phyloP scores from a whole-genome alignment of 2,329 filamentous ascomycete species.

The Paecilomyces sp. region DNA sequence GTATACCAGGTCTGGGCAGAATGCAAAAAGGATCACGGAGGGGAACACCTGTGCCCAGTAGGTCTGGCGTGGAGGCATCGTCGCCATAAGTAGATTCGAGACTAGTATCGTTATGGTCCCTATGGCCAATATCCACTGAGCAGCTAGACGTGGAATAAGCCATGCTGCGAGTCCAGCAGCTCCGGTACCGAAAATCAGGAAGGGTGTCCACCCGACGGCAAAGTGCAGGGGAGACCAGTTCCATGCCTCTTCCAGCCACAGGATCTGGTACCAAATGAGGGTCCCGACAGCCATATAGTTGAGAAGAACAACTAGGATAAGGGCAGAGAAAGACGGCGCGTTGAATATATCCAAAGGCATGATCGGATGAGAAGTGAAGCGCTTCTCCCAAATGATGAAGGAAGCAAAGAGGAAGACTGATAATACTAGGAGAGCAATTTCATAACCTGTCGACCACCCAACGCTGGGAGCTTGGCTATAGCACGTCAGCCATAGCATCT shows the following conservation, averaged over 20 bases:
- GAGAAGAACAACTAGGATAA: slow-evolving; percentile 39
- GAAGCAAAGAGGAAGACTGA: slow-evolving; percentile 26
- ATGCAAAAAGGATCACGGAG: slow-evolving; percentile 24
- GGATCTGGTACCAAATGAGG: slow-evolving; percentile 41
- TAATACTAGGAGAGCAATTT: slow-evolving; percentile 31
- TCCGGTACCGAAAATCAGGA: slow-evolving; percentile 30
- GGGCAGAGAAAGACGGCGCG: slow-evolving; percentile 36
- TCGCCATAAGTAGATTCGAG: slow-evolving; percentile 33
- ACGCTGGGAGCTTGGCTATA: slow-evolving; percentile 36
- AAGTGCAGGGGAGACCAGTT: slow-evolving; percentile 33
- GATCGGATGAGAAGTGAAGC: slow-evolving; percentile 34
- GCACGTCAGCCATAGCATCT: not conserved
- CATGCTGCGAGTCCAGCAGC: slow-evolving; percentile 37
- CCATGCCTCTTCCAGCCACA: slow-evolving; percentile 40
- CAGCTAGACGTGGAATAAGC: slow-evolving; percentile 40
- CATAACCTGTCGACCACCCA: slow-evolving; percentile 39
- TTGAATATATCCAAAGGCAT: slow-evolving; percentile 41
- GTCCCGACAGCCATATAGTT: slow-evolving; percentile 44
- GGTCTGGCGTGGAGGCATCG: slow-evolving; percentile 38
- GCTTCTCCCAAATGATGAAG: slow-evolving; percentile 33
- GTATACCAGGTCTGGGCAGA: slow-evolving; percentile 45
- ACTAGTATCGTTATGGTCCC: slow-evolving; percentile 26
- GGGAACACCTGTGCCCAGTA: slow-evolving; percentile 41
- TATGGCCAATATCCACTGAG: slow-evolving; percentile 43
- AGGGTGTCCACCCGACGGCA: slow-evolving; percentile 34